Conservation (phyloP, 1,139 yeast species). For the Pneumocystis jirovecii region DNA sequence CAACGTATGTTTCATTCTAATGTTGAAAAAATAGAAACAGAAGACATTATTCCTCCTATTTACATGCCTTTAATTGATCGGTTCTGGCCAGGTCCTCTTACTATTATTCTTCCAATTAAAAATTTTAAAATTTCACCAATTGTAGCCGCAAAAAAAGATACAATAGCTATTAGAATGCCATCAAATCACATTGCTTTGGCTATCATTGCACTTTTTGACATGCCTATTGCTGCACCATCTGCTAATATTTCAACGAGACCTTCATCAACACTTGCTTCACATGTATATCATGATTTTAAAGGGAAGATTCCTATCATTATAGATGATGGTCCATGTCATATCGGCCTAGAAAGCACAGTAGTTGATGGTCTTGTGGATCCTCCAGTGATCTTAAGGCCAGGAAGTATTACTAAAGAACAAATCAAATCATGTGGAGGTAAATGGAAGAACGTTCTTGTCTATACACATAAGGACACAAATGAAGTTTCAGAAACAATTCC, state of each 20-base stretch:
- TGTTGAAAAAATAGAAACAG: background rate
- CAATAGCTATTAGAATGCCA: conserved; percentile 87
- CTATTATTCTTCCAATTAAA: conserved; percentile 53
- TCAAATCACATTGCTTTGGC: conserved; percentile 81
- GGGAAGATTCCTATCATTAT: conserved; percentile 72
- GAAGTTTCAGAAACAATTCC: conserved; percentile 43
- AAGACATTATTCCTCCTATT: conserved; percentile 37
- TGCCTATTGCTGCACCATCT: conserved; percentile 92
- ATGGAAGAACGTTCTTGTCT: conserved; percentile 49
- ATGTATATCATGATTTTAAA: conserved; percentile 63
- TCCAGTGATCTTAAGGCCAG: conserved; percentile 83
- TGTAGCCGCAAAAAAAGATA: conserved; percentile 75
- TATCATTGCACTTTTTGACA: conserved; percentile 66
- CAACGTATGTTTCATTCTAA: conserved; percentile 35
- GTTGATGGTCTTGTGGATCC: conserved; percentile 76
- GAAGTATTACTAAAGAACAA: conserved; percentile 75
- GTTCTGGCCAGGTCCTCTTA: conserved; percentile 95
- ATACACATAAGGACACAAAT: background rate
- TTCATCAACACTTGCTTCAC: conserved; percentile 77
- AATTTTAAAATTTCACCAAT: conserved; percentile 22
- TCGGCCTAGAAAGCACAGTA: conserved; percentile 89
- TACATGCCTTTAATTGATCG: conserved; percentile 47
- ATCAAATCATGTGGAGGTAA: conserved; percentile 48
- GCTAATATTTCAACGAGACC: conserved; percentile 95
- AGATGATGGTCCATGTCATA: conserved; percentile 83